These are phyloP conservation scores for Neonectria hederae DNA, from an alignment of 2,329 filamentous ascomycete species.

Conservation along the genomic window DNA sequence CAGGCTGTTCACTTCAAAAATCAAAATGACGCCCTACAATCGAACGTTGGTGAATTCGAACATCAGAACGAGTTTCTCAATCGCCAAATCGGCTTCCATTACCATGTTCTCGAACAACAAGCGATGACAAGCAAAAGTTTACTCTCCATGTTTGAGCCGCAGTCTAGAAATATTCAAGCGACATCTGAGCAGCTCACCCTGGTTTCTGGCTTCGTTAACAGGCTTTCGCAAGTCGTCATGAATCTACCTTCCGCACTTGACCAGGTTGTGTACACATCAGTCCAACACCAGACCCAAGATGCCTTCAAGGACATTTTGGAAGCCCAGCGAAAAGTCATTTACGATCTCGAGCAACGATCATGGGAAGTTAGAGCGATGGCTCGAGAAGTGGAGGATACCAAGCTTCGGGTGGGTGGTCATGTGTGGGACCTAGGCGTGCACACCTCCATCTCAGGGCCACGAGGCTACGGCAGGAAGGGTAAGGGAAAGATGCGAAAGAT, in stretches of 20 bases:
- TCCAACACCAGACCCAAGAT: conserved; percentile 35
- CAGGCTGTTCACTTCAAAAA: conserved; percentile 21
- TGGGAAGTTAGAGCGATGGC: conserved; percentile 3
- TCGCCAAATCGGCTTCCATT: conserved; percentile 3
- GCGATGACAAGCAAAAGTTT: conserved; percentile 27
- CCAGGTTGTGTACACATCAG: conserved; percentile 37
- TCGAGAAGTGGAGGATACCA: conserved; percentile 5
- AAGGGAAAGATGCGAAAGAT: conserved; percentile 14
- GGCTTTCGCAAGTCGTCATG: conserved; percentile 39
- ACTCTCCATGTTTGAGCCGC: conserved; percentile 34
- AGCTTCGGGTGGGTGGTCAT: background rate
- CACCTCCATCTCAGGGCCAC: background rate
- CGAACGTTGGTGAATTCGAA: conserved; percentile 22
- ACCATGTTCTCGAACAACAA: conserved; percentile 7
- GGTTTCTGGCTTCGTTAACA: conserved; percentile 30
- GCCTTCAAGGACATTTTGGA: conserved; percentile 33
- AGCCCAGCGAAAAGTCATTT: conserved; percentile 36
- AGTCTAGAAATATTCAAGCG: conserved; percentile 27
- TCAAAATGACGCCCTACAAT: conserved; percentile 34
- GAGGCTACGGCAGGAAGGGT: background rate
- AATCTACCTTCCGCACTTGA: conserved; percentile 41
- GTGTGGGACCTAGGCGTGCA: background rate
- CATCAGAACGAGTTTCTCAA: background rate
- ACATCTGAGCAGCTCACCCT: conserved; percentile 37
- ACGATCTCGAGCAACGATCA: conserved; percentile 23